Evolutionary conservation across 2,329 filamentous ascomycete genomes (phyloP).

Genomic region (Ceratocystis colombiana): DNA sequence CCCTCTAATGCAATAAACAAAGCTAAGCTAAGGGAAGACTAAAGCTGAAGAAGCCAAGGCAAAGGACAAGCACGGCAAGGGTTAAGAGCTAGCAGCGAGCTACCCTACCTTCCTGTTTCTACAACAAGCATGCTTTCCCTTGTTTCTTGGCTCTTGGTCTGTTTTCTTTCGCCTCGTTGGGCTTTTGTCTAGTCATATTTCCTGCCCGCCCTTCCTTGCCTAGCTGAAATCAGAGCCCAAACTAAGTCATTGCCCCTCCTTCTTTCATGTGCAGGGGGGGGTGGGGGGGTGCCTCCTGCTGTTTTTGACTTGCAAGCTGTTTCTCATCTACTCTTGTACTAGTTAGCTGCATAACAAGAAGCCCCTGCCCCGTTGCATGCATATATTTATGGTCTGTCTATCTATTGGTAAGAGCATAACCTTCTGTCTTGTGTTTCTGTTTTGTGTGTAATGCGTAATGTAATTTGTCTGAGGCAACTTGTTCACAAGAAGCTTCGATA

Average conservation of each 20-base stretch:
- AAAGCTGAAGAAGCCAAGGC: not conserved
- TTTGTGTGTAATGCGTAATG: not conserved
- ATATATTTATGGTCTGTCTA: not conserved
- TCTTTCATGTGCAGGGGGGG: not conserved
- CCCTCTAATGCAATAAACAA: slow-evolving; percentile 14
- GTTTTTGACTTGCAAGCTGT: not conserved
- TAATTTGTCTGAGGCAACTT: not conserved
- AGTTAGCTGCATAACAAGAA: not conserved
- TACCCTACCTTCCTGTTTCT: not conserved
- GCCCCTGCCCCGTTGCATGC: not conserved
- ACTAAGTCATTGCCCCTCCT: slow-evolving; percentile 3
- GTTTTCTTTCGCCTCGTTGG: not conserved
- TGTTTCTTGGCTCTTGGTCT: not conserved
- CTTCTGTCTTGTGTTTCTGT: not conserved
- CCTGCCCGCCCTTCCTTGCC: not conserved
- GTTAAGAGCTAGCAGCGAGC: not conserved
- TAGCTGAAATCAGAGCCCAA: slow-evolving; percentile 9
- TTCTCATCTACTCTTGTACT: not conserved
- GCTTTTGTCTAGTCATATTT: not conserved
- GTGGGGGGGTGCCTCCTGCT: not conserved
- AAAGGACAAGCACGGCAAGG: not conserved
- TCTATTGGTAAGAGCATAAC: too few species aligned
- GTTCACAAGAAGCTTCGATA: not conserved
- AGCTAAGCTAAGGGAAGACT: not conserved
- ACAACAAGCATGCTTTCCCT: not conserved